phyloP scores from a whole-genome alignment of 371 early-diverging fungal genomes.

The Mucor indicus region DNA sequence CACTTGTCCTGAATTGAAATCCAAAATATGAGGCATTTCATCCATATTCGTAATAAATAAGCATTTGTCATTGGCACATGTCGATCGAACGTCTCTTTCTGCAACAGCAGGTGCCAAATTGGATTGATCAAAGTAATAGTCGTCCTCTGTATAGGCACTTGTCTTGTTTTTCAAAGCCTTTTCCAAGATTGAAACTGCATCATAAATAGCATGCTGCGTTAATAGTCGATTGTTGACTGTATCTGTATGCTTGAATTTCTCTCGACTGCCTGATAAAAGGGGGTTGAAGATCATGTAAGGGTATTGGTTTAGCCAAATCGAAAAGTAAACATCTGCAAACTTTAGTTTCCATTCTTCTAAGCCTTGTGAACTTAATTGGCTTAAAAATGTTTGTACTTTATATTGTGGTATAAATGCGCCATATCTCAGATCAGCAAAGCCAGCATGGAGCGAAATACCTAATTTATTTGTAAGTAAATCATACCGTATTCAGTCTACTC shows the following conservation, averaged over 20 bases:
- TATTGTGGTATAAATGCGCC: slow-evolving; percentile 53
- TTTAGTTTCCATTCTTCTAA: slow-evolving; percentile 31
- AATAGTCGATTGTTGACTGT: slow-evolving; percentile 9
- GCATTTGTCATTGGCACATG: slow-evolving; percentile 60
- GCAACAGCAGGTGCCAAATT: slow-evolving; percentile 2
- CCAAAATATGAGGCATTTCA: slow-evolving; percentile 42
- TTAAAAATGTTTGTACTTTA: slow-evolving; percentile 46
- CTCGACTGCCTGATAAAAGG: slow-evolving; percentile 17
- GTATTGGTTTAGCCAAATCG: slow-evolving; percentile 59
- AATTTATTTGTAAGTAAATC: background rate
- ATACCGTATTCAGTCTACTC: background rate
- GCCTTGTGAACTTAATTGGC: slow-evolving; percentile 35
- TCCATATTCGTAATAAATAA: slow-evolving; percentile 56
- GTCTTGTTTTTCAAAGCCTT: slow-evolving; percentile 3
- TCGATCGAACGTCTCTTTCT: slow-evolving; percentile 30
- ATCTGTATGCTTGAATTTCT: slow-evolving; percentile 3
- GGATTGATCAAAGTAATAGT: slow-evolving; percentile 6
- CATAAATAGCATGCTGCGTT: slow-evolving; percentile 17
- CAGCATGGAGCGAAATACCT: slow-evolving; percentile 56
- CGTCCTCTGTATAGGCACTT: background rate
- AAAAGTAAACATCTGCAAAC: slow-evolving; percentile 52
- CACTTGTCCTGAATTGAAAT: slow-evolving; percentile 25
- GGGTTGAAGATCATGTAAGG: slow-evolving; percentile 62
- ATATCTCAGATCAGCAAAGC: slow-evolving; percentile 60
- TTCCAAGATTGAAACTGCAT: slow-evolving; percentile 23